Conservation (phyloP, 2,329 filamentous ascomycete species). For the Arthrobotrys iridis region DNA sequence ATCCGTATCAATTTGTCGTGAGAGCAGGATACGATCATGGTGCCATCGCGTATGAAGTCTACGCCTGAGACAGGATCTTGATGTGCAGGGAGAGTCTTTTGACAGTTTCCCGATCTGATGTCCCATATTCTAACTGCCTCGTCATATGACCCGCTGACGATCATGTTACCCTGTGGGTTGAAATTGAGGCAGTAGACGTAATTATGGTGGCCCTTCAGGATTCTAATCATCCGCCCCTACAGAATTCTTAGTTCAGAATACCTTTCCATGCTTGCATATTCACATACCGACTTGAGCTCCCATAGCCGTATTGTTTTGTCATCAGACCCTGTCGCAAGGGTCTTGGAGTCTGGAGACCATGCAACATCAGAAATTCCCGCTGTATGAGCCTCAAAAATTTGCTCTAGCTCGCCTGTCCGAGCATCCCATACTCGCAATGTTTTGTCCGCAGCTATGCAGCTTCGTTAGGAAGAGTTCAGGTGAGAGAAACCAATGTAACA, state of each 20-base stretch:
- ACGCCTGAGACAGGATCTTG: conserved; percentile 94
- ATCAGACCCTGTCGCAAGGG: conserved; percentile 89
- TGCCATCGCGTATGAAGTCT: conserved; percentile 91
- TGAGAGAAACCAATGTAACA: conserved; percentile 56
- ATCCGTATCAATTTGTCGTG: conserved; percentile 91
- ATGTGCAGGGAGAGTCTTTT: conserved; percentile 91
- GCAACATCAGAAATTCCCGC: conserved; percentile 90
- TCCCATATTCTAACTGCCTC: conserved; percentile 98
- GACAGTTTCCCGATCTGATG: conserved; percentile 83
- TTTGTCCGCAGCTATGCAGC: conserved; percentile 74
- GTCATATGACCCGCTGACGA: conserved; percentile 94
- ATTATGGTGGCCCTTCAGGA: conserved; percentile 87
- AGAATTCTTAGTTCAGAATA: not conserved
- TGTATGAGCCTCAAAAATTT: conserved; percentile 91
- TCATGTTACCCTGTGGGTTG: conserved; percentile 96
- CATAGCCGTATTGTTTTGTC: conserved; percentile 96
- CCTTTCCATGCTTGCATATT: not conserved
- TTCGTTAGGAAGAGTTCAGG: conserved; percentile 11
- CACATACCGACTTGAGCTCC: conserved; percentile 71
- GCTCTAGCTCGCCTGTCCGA: conserved; percentile 77
- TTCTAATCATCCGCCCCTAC: conserved; percentile 57
- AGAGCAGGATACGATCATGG: conserved; percentile 88
- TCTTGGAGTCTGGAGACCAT: conserved; percentile 91
- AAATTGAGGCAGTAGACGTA: conserved; percentile 95
- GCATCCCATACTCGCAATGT: conserved; percentile 93